phyloP scores from a whole-genome alignment of 108 stramenopile species.

The Cyclotella atomus region DNA sequence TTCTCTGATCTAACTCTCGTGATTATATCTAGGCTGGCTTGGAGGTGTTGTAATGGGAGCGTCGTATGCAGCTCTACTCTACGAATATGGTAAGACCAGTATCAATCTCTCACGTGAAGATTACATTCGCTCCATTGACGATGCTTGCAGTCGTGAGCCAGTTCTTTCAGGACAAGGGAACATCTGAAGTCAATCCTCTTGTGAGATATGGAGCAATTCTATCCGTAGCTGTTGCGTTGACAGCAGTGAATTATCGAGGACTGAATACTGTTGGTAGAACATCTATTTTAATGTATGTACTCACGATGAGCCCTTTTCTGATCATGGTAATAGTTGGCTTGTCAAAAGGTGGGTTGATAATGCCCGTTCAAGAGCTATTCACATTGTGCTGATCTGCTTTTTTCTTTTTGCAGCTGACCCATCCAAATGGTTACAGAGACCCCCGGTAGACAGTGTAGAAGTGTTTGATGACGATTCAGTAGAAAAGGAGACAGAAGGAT shows the following conservation, averaged over 20 bases:
- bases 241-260: conserved; percentile 89
- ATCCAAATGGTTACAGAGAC: conserved; percentile 79
- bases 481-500: conserved; percentile 5
- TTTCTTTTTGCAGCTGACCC: conserved; percentile 25
- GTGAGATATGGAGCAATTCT: conserved; percentile 27
- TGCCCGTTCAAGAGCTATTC: no score
- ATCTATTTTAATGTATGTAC: conserved; percentile 76
- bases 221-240: conserved; percentile 60
- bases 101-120: neutral
- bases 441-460: conserved; percentile 32
- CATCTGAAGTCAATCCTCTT: neutral
- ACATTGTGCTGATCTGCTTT: no score
- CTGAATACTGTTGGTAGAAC: conserved; percentile 86
- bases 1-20: neutral
- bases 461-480: conserved; percentile 51
- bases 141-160: neutral
- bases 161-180: conserved; percentile 12
- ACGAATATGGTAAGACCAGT: neutral
- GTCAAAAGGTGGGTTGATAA: conserved; percentile 67
- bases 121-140: neutral
- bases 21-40: conserved; percentile 7
- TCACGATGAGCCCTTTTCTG: conserved; percentile 93
- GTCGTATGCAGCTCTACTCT: neutral
- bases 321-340: conserved; percentile 76
- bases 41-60: conserved; percentile 12